Conservation (phyloP, 768 basidiomycete species). For the Termitomyces sp. region DNA sequence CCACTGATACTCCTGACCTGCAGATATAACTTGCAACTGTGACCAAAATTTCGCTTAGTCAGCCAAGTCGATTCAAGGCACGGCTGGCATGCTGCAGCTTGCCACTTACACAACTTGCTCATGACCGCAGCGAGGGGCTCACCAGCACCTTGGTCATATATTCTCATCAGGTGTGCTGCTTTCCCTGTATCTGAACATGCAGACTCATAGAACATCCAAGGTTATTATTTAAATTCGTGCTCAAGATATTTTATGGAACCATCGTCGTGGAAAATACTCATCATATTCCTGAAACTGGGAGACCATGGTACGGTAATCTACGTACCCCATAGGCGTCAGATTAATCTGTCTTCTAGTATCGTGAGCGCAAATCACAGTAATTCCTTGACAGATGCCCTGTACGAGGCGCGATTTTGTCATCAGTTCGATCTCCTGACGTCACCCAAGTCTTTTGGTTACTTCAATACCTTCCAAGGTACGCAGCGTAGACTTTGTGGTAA, state of each 20-base stretch:
- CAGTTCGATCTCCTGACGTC: background rate
- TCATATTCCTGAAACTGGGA: conserved; percentile 65
- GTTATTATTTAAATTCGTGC: conserved; percentile 72
- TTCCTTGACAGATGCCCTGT: conserved; percentile 85
- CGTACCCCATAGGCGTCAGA: background rate
- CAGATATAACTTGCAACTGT: background rate
- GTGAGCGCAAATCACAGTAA: conserved; percentile 87
- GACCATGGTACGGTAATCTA: conserved; percentile 56
- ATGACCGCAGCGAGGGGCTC: conserved; percentile 26
- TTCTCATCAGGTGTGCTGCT: conserved; percentile 53
- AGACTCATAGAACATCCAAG: conserved; percentile 28
- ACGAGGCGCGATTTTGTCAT: background rate
- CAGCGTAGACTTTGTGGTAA: background rate
- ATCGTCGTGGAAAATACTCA: conserved; percentile 81
- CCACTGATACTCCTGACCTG: background rate
- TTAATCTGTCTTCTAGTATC: conserved; percentile 43
- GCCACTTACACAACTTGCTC: conserved; percentile 1
- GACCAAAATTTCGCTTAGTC: conserved; percentile 30
- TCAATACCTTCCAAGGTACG: conserved; percentile 66
- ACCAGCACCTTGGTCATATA: conserved; percentile 57
- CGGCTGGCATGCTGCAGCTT: no score
- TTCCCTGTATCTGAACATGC: background rate
- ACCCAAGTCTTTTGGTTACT: conserved; percentile 61
- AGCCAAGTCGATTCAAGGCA: conserved; percentile 9
- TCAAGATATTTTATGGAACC: conserved; percentile 88